These are phyloP conservation scores for Friedmanniomyces simplex DNA, from an alignment of 495 filamentous ascomycete genomes.

Conservation along the genomic window DNA sequence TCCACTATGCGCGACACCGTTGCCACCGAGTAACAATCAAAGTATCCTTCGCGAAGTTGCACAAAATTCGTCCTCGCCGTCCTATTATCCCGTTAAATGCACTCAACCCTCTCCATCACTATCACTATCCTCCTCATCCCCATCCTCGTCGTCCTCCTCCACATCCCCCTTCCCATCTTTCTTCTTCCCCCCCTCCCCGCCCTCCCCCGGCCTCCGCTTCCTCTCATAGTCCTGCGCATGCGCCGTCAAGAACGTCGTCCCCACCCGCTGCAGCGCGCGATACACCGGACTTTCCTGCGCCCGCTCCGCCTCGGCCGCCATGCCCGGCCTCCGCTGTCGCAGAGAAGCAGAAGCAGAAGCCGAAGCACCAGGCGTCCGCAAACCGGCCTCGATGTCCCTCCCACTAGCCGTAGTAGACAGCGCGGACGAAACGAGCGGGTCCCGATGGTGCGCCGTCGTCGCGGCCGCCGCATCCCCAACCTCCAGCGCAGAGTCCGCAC, in stretches of 20 bases:
- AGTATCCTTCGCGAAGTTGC: too few relatives aligned
- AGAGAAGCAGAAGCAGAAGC: neutral
- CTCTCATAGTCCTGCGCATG: constrained; percentile 85
- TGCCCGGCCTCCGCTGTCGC: neutral
- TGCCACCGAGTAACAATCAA: too few relatives aligned
- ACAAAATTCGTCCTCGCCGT: too few relatives aligned
- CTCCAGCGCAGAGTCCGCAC: neutral
- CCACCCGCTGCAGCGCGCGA: constrained; percentile 36
- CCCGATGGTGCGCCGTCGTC: neutral
- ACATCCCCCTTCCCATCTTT: too few relatives aligned
- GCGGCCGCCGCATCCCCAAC: neutral
- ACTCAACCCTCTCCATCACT: neutral
- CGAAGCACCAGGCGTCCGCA: neutral
- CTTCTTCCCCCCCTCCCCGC: neutral
- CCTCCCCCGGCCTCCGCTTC: constrained; percentile 40
- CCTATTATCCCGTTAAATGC: too few relatives aligned
- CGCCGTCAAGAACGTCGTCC: constrained; percentile 57
- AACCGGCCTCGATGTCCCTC: neutral
- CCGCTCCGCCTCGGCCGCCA: neutral
- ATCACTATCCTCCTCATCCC: neutral
- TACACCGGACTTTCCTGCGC: constrained; percentile 10
- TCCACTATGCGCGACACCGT: too few relatives aligned
- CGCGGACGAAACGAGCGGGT: neutral
- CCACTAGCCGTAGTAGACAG: neutral
- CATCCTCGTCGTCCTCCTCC: neutral